Evolutionary conservation across 768 basidiomycete genomes (phyloP).

Genomic region (Leucogyrophana mollusca): DNA sequence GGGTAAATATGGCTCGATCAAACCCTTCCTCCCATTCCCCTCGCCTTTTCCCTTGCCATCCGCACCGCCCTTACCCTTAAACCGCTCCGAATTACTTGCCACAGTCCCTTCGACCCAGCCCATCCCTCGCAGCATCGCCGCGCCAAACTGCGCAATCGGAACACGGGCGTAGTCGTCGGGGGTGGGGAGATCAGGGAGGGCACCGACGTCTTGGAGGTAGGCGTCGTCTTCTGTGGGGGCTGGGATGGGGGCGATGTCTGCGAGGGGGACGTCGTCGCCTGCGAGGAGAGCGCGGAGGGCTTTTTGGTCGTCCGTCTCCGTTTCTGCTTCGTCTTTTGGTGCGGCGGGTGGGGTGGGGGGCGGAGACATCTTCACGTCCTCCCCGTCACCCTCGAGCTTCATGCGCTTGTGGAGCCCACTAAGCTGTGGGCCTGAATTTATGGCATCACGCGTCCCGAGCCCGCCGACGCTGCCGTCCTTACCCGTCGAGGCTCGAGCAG

Average conservation of each 20-base stretch:
- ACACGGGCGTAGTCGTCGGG: constrained; percentile 87
- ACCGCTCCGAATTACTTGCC: constrained; percentile 49
- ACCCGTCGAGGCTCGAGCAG: constrained; percentile 53
- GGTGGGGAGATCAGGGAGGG: constrained; percentile 73
- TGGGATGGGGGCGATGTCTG: constrained; percentile 63
- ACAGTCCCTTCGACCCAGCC: constrained; percentile 88
- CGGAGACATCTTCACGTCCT: constrained; percentile 14
- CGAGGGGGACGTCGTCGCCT: constrained; percentile 34
- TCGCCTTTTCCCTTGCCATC: constrained; percentile 33
- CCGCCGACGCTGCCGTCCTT: constrained; percentile 76
- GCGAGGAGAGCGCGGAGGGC: constrained; percentile 82
- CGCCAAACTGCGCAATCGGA: constrained; percentile 90
- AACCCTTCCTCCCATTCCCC: constrained; percentile 37
- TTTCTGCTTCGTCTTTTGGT: constrained; percentile 28
- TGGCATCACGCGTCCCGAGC: constrained; percentile 68
- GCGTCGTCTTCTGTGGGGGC: constrained; percentile 80
- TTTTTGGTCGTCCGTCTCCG: constrained; percentile 72
- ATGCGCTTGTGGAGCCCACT: constrained; percentile 62
- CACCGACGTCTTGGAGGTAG: constrained; percentile 77
- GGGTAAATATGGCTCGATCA: constrained; percentile 81
- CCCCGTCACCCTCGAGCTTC: constrained; percentile 19
- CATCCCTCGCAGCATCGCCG: constrained; percentile 93
- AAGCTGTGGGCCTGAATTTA: constrained; percentile 74
- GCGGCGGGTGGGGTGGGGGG: no score
- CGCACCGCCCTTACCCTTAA: no score